Evolutionary conservation across 139 green algal genomes (phyloP), one percentile per base, ranked within the genome.

Genomic region (Limnomonas spitsbergensis): DNA sequence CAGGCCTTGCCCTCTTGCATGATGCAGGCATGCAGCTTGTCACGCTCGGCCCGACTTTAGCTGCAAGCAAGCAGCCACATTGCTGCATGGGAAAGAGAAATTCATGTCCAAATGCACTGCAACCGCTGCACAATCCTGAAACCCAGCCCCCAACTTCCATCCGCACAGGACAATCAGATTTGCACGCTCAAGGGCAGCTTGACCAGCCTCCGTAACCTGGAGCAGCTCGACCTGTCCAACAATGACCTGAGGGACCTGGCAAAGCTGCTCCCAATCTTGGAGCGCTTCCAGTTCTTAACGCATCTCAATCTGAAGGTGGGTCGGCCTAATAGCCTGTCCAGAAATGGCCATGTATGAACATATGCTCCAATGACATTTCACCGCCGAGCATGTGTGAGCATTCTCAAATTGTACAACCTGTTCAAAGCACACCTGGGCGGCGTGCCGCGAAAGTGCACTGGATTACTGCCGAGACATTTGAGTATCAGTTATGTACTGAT

Each of bases 141-240:
- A n/a, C n/a, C n/a, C n/a, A n/a, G n/a, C n/a, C n/a, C n/a, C n/a
- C n/a, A n/a, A n/a, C n/a, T n/a, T n/a, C n/a, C n/a, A n/a, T n/a
- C n/a, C n/a, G n/a, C 34, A 20, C 82, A 92, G 86, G 78, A 90
- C 74, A 92, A 92, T 71, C 38, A 78, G 38, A 85, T 92, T 40
- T 90, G 82, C 81, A 90, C 82, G 4, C 82, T 92, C 4, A 87
- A 87, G 24, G 88, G 88, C 9, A 88, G 82, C 80, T 83, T 92
- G 32, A 35, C 32, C 2, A 39, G 37, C 35, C 82, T 92, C 39
- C 78, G 79, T 31, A 89, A 88, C 78, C 76, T 92, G 9, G 81
- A 86, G 38, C 82, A 81, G n/a, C 79, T 92, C 4, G 85, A 91
- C 72, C 53, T 91, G 0, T 83, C 53, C 32, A 70, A 83, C 78